Percentiles rank a stretch among this genome's conserved stretches.
These are phyloP conservation scores for Calophaca sinica DNA, from an alignment of 306 rosid species.

Conservation along the genomic window DNA sequence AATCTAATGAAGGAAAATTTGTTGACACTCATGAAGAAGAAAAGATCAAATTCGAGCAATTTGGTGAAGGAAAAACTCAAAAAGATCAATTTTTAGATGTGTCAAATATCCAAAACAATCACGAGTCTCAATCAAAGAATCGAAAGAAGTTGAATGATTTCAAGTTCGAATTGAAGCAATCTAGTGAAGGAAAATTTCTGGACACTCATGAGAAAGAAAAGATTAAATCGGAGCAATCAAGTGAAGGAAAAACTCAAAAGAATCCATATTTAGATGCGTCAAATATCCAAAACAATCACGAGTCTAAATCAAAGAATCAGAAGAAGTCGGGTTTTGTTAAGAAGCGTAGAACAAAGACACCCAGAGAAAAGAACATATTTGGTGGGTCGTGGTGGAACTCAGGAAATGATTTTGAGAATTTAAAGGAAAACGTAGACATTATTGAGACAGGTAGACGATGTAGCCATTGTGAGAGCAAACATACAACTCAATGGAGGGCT, in stretches of 20 bases:
- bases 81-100: not conserved
- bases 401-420: no score
- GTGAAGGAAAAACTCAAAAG: not conserved
- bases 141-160: no score
- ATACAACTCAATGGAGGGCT: slow-evolving; percentile 82
- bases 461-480: no score
- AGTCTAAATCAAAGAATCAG: no score
- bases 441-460: no score
- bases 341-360: not conserved
- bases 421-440: no score
- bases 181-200: not conserved
- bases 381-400: no score
- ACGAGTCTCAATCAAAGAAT: not conserved
- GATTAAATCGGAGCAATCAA: not conserved
- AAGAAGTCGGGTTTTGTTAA: not conserved
- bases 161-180: no score
- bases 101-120: not conserved
- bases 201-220: not conserved
- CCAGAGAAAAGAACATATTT: not conserved
- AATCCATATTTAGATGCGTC: not conserved
- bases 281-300: not conserved
- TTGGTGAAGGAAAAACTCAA: not conserved
- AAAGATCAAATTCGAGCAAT: not conserved
- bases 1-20: not conserved
- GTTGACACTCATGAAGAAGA: not conserved